Percentiles rank a stretch among this genome's conserved stretches.
Conservation (phyloP, 148 eudicot species). For the Suaeda aralocaspica region DNA sequence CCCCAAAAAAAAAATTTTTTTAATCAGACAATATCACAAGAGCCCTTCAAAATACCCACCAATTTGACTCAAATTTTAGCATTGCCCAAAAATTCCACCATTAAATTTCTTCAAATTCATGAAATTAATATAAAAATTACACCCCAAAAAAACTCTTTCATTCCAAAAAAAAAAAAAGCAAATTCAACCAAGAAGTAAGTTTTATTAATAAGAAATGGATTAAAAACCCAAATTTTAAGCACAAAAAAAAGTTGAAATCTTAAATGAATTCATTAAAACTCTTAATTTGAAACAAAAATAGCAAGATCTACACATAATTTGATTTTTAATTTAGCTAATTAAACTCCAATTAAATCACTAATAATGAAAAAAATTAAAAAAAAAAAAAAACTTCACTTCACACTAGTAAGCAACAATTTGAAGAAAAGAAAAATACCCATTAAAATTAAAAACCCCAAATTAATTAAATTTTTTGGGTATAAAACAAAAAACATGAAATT, state of each 20-base stretch:
- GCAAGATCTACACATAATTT: conserved; percentile 29
- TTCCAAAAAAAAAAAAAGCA: background rate
- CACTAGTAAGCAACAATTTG: background rate
- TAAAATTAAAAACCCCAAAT: background rate
- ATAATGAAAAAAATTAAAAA: too few species aligned
- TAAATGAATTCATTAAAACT: background rate
- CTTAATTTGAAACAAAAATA: background rate
- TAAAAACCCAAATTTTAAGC: conserved; percentile 12
- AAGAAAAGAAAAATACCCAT: conserved; percentile 2
- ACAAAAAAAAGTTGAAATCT: conserved; percentile 1
- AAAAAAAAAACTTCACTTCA: background rate
- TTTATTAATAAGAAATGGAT: background rate
- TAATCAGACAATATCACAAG: background rate
- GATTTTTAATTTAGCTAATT: background rate
- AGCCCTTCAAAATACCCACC: background rate
- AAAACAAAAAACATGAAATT: background rate
- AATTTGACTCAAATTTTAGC: conserved; percentile 2
- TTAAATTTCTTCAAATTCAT: background rate
- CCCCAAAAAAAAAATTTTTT: too few species aligned
- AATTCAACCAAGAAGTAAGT: background rate
- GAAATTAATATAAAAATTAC: background rate
- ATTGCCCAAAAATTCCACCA: conserved; percentile 25
- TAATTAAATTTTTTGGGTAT: too few species aligned
- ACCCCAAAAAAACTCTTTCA: background rate
- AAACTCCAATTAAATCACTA: background rate